These are phyloP conservation scores for Rhodotorula taiwanensis DNA, from an alignment of 768 basidiomycete genomes.

Conservation along the genomic window DNA sequence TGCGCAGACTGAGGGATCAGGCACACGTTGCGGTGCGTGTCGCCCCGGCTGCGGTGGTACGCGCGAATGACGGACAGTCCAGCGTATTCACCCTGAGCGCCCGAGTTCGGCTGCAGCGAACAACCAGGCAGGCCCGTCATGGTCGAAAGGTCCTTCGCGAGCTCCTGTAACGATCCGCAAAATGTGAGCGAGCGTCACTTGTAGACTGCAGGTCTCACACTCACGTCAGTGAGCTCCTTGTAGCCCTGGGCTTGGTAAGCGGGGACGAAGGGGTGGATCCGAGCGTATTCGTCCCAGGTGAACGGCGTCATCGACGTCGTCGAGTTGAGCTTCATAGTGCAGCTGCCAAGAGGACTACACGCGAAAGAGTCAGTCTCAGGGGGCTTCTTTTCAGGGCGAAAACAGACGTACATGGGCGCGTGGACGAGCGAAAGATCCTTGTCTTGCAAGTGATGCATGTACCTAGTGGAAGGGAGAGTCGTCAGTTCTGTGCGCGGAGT, in stretches of 20 bases:
- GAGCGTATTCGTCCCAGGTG: conserved; percentile 85
- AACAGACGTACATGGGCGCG: conserved; percentile 62
- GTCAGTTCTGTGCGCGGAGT: no score
- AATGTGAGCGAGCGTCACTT: not conserved
- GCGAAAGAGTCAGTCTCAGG: not conserved
- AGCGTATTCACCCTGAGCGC: conserved; percentile 94
- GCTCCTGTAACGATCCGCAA: conserved; percentile 62
- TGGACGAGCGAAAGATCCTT: conserved; percentile 94
- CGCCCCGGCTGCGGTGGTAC: conserved; percentile 81
- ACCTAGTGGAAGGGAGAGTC: not conserved
- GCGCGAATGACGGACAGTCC: conserved; percentile 91
- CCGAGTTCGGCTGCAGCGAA: conserved; percentile 97
- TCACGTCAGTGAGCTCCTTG: conserved; percentile 58
- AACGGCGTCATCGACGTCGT: conserved; percentile 96
- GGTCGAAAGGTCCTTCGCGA: conserved; percentile 80
- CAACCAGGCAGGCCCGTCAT: conserved; percentile 96
- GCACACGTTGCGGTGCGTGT: conserved; percentile 75
- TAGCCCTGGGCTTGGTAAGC: conserved; percentile 85
- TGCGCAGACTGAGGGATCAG: conserved; percentile 77
- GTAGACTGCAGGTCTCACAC: not conserved
- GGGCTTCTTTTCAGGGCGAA: not conserved
- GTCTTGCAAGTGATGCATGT: conserved; percentile 83
- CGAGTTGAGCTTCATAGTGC: conserved; percentile 63
- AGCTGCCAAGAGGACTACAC: conserved; percentile 41
- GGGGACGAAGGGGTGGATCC: conserved; percentile 89